Base-by-base conservation (phyloP, 106 monocot genomes). In the Vanilla planifolia region DNA sequence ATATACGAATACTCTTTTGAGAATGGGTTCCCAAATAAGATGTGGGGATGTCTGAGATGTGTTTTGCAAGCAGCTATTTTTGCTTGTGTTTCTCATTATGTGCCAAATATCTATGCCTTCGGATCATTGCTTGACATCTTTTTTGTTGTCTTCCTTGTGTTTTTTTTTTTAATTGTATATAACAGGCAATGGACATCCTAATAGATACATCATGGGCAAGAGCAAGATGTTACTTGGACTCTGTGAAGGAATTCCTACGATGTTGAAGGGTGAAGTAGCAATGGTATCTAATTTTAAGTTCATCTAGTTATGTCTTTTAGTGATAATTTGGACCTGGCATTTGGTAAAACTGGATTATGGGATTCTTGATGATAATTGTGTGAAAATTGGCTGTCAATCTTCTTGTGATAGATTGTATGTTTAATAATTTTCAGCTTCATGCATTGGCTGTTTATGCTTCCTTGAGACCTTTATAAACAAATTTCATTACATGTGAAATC, bases 151-250 rank as follows among this genome's bases (percentile, higher is more conserved):
- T n/a, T n/a, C 55, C 33, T 43, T 27, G 35, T 64, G 30, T 36
- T 44, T 61, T 30, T 19, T 41, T 42, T 40, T 43, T 25, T 48
- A n/a, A 10, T 67, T 10, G 60, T 42, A 62, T 68, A 29, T 57
- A 50, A 74, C 75, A 95, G 95, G 95, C 29, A 95, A 90, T 53
- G 95, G 86, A 30, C 74, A 69, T 60, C 90, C 95, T 58, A 64
- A 66, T 33, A 86, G 90, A 61, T 69, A 81, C 71, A 66, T 96
- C 33, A 36, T 91, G 37, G 96, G 96, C 39, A 96, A 84, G 69
- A 96, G 90, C 79, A 84, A 91, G 36, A 91, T 91, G 84, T 63
- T 96, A 43, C 81, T 96, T 65, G 90, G 96, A 48, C 65, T 96
- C 59, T 59, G 32, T 69, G 90, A 96, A 81, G 96, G 90, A 53